phyloP scores from a whole-genome alignment of 345 rosid genomes.

The Anastatica hierochuntica region DNA sequence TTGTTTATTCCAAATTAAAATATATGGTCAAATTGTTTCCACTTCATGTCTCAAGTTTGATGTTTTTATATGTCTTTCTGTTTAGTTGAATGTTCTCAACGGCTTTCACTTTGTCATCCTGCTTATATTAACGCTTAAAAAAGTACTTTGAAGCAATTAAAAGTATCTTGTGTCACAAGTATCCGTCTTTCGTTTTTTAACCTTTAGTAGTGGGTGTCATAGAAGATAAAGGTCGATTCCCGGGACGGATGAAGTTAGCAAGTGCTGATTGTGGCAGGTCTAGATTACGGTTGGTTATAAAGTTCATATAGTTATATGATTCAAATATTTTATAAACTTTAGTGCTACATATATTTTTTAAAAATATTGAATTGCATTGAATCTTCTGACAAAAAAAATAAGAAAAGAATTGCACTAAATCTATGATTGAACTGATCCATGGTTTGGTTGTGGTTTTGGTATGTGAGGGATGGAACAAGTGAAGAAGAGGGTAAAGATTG shows the following conservation, averaged over 20 bases:
- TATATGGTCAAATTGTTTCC: no score
- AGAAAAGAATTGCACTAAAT: no score
- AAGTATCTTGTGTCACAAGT: neutral
- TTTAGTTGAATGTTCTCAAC: neutral
- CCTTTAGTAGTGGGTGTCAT: neutral
- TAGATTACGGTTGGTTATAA: neutral
- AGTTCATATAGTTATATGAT: no score
- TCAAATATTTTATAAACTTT: no score
- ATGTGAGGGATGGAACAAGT: no score
- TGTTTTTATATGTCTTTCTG: conserved; percentile 12
- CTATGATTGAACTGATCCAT: no score
- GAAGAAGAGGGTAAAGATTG: no score
- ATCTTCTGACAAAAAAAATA: no score
- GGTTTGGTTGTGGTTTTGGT: no score
- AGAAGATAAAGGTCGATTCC: neutral
- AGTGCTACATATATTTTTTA: no score
- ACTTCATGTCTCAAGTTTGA: conserved; percentile 7
- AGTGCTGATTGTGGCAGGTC: neutral
- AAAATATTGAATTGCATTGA: no score
- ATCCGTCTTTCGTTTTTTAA: neutral
- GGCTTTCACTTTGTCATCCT: neutral
- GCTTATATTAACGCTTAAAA: neutral
- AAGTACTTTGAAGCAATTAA: neutral
- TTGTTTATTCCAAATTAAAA: no score
- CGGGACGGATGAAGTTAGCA: neutral